phyloP scores from a whole-genome alignment of 495 filamentous ascomycete genomes.

The Lophiostoma macrostomum region DNA sequence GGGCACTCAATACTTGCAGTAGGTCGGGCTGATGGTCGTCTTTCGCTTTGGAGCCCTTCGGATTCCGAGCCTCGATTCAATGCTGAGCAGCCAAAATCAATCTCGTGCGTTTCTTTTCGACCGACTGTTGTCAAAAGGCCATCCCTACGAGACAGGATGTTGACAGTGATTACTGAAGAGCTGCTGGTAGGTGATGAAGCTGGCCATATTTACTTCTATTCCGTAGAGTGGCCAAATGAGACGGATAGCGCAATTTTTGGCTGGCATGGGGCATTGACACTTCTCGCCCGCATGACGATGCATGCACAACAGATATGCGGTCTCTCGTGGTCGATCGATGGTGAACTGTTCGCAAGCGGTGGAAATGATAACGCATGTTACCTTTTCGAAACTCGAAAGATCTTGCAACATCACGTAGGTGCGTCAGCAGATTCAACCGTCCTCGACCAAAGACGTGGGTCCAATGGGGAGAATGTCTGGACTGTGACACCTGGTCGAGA shows the following conservation, averaged over 20 bases:
- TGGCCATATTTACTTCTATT: constrained; percentile 85
- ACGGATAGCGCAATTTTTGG: constrained; percentile 47
- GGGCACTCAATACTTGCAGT: constrained; percentile 78
- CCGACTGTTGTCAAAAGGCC: constrained; percentile 46
- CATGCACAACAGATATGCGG: constrained; percentile 93
- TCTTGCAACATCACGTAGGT: constrained; percentile 45
- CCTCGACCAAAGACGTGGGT: constrained; percentile 31
- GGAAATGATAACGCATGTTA: constrained; percentile 90
- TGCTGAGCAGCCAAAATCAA: constrained; percentile 61
- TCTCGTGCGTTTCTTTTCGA: constrained; percentile 75
- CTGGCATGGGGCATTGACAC: constrained; percentile 74
- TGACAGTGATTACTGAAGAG: constrained; percentile 63
- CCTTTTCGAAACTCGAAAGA: constrained; percentile 67
- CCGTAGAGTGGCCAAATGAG: constrained; percentile 74
- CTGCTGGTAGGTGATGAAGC: constrained; percentile 83
- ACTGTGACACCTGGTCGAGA: constrained; percentile 23
- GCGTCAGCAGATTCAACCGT: constrained; percentile 13
- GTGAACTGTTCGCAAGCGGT: constrained; percentile 75
- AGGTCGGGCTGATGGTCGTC: constrained; percentile 67
- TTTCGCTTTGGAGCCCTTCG: constrained; percentile 60
- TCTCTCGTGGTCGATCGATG: constrained; percentile 79
- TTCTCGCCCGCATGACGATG: constrained; percentile 71
- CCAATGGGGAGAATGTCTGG: constrained; percentile 23
- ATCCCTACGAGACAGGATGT: constrained; percentile 29
- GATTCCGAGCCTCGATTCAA: constrained; percentile 68